Evolutionary conservation across 1,284 basidiomycete species (phyloP), one percentile per base, ranked within the genome.

Genomic region (Rhodotorula sp.): DNA sequence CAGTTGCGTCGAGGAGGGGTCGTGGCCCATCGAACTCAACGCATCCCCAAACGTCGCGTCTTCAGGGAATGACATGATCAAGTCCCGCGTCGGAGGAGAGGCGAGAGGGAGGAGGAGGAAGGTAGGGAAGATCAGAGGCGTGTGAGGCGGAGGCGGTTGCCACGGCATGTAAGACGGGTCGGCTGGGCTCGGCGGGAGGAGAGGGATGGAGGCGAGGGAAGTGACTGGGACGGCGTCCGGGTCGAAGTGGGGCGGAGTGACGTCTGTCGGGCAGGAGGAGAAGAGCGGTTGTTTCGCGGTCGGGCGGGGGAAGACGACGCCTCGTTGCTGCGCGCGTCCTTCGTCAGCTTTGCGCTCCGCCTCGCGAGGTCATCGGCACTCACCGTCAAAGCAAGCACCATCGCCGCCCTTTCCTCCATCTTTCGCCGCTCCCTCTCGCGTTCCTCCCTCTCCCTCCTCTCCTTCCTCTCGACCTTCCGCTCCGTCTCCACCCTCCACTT

Each of bases 101-200:
- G 94, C 84, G 80, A 92, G 88, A 2, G 96, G 96, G 80, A 98
- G 97, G 69, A 97, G 84, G 80, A 98, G 88, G 82, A 96, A 91
- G 28, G 91, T 88, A 8, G 95, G 94, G 78, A 96, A 83, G 68
- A 95, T 82, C 61, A 98, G 81, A 0, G 89, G 87, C 78, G 81
- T 89, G 83, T 76, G 75, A 11, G 76, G 86, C 82, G 78, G 77
- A 0, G 80, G 78, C 1, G 59, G 85, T 76, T 78, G 86, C 89
- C 80, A 92, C 85, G 70, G 85, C 22, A 65, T 28, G 82, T 74
- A 75, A 51, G 44, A 37, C 59, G 73, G 30, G 56, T 58, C 13
- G 53, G 59, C 24, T 54, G 66, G 30, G 62, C 51, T 9, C 44
- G 66, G 34, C 59, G 68, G 65, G 28, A 71, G 52, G 40, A 80